These are phyloP conservation scores for Wickerhamiella parazyma DNA, from an alignment of 805 yeast species.

Conservation along the genomic window DNA sequence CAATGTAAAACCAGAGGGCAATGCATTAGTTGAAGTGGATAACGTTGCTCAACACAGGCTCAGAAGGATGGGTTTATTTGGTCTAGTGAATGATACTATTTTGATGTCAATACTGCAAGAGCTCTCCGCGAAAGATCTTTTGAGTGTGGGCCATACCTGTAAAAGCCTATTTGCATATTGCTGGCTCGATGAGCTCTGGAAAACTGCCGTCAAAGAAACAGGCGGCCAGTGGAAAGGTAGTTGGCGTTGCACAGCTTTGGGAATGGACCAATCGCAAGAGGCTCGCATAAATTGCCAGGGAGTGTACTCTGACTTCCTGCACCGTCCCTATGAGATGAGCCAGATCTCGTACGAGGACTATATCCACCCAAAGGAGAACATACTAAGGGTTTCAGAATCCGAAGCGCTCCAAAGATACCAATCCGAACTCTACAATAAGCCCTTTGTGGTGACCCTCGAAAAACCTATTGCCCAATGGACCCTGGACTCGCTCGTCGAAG, in stretches of 20 bases:
- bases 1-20: slow-evolving; percentile 66
- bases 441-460: slow-evolving; percentile 44
- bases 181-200: slow-evolving; percentile 76
- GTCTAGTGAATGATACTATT: slow-evolving; percentile 48
- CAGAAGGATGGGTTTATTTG: slow-evolving; percentile 24
- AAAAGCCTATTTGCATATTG: slow-evolving; percentile 57
- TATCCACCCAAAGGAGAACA: slow-evolving; percentile 29
- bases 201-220: slow-evolving; percentile 34
- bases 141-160: slow-evolving; percentile 44
- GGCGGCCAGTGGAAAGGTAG: slow-evolving; percentile 52
- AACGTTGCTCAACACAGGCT: slow-evolving; percentile 12
- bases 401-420: slow-evolving; percentile 9
- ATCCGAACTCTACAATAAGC: slow-evolving; percentile 35
- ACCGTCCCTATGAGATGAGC: slow-evolving; percentile 72
- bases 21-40: slow-evolving; percentile 32
- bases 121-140: slow-evolving; percentile 39
- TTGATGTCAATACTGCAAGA: slow-evolving; percentile 39
- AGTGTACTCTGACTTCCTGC: slow-evolving; percentile 64
- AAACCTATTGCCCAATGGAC: slow-evolving; percentile 54
- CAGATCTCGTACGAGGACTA: slow-evolving; percentile 45
- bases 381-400: background rate
- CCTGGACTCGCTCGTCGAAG: slow-evolving; percentile 32
- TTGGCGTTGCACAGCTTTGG: slow-evolving; percentile 55
- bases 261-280: slow-evolving; percentile 18
- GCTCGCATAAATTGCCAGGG: slow-evolving; percentile 20